A percentile compares a stretch with the other conserved stretches of the same genome.
phyloP scores from a whole-genome alignment of 345 rosid genomes.

The Moringa oleifera region DNA sequence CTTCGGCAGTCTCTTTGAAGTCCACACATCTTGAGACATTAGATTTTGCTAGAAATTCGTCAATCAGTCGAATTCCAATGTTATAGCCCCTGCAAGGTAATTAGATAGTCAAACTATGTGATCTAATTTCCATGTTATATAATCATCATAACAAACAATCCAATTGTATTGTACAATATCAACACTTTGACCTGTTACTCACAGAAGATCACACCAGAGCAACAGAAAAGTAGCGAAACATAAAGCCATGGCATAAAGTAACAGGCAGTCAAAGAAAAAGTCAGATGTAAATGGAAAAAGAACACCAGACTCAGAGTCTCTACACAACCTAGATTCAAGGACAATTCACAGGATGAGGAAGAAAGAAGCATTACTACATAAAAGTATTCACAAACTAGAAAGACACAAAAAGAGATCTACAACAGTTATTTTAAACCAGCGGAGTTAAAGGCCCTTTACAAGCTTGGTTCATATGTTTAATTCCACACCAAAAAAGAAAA shows the following conservation, averaged over 20 bases:
- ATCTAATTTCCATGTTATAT: not conserved
- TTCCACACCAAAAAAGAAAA: too few species aligned
- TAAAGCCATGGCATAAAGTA: not conserved
- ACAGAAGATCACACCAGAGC: not conserved
- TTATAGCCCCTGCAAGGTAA: constrained; percentile 74
- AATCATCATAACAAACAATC: constrained; percentile 7
- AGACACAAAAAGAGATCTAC: not conserved
- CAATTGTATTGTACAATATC: not conserved
- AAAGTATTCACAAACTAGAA: not conserved
- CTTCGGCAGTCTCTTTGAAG: constrained; percentile 88
- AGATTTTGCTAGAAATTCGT: constrained; percentile 90
- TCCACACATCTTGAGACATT: constrained; percentile 82
- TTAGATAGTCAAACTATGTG: not conserved
- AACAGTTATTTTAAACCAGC: not conserved
- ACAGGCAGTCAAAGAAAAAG: not conserved
- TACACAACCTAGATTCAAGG: not conserved
- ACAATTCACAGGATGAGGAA: not conserved
- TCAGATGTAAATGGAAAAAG: not conserved
- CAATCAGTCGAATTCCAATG: constrained; percentile 75
- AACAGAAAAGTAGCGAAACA: too few species aligned
- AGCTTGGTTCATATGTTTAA: not conserved
- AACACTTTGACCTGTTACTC: not conserved
- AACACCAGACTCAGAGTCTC: not conserved
- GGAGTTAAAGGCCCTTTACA: not conserved
- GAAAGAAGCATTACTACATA: not conserved